phyloP scores from a whole-genome alignment of 306 rosid species.

The Amphicarpaea edgeworthii region DNA sequence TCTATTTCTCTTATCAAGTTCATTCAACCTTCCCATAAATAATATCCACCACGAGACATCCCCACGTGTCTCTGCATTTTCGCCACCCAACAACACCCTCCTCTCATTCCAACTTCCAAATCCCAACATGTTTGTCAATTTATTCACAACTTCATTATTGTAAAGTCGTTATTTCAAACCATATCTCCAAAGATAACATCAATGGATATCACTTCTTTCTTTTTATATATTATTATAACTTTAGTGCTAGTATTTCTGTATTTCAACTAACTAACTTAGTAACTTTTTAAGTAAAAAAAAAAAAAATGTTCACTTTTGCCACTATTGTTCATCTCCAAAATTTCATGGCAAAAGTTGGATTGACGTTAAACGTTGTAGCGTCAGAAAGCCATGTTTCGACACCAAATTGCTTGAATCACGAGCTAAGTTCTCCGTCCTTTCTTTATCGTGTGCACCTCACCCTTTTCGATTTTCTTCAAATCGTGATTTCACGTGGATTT shows the following conservation, averaged over 20 bases:
- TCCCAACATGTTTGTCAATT: not conserved
- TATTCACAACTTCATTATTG: not conserved
- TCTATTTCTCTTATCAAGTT: not conserved
- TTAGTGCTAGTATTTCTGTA: not conserved
- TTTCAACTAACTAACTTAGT: too few species aligned
- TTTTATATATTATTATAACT: not conserved
- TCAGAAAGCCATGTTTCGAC: too few species aligned
- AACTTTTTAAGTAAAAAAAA: too few species aligned
- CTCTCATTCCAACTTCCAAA: conserved; percentile 18
- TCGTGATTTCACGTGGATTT: too few species aligned
- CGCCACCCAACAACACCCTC: not conserved
- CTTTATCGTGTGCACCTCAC: too few species aligned
- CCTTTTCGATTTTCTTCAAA: too few species aligned
- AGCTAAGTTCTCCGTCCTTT: not conserved
- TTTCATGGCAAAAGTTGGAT: too few species aligned
- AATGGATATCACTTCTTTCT: too few species aligned
- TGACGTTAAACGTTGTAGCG: too few species aligned
- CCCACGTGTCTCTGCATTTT: conserved; percentile 39
- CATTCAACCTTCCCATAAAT: conserved; percentile 4
- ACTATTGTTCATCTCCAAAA: too few species aligned
- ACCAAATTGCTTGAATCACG: not conserved
- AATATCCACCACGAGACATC: conserved; percentile 26
- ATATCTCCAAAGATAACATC: not conserved
- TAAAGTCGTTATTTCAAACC: not conserved
- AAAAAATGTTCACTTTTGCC: too few species aligned